Evolutionary conservation across 805 yeast species (phyloP), one percentile per base, ranked within the genome.

Genomic region (Myxozyma geophila): DNA sequence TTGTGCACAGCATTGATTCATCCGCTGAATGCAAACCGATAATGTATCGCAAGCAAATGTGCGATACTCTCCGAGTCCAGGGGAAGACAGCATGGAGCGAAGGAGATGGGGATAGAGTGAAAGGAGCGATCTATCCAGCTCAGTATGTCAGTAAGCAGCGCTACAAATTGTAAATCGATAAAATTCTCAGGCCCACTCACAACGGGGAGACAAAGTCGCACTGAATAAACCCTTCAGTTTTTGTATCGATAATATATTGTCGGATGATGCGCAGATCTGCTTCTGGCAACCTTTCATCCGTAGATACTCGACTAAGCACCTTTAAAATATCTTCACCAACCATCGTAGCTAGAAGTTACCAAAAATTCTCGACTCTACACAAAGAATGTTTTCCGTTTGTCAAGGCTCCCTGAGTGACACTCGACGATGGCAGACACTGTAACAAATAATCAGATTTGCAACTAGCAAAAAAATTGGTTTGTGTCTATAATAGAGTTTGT

Each of bases 21-120:
- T 76, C 69, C 96, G 78, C 13, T 84, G 78, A 1, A 87, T 69
- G 87, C 92, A 89, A 5, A 90, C 79, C 0, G 90, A 76, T 35
- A 89, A 71, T 0, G 88, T 77, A 70, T 90, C 96, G 51, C 84
- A 80, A 15, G 83, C 78, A 0, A 79, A 21, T 0, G 85, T 78
- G 58, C 84, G 74, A 49, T 74, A 73, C 3, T 70, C 70, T 4
- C 78, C 80, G 1, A 75, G 68, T 0, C 82, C 83, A 12, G 74
- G 69, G 1, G 77, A 70, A 1, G 57, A 54, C 35, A 73, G 67
- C 9, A 81, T 64, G 1, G 81, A 73, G 0, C 67, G 51, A n/a
- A 75, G 69, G 6, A 83, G 64, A 6, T 70, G 63, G 0, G 72
- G 73, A 59, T 75, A 76, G 1, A 72, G 36, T 2, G 15, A 46